A percentile compares a stretch with the other conserved stretches of the same genome.
Evolutionary conservation across 257 asterid species (phyloP).

Genomic region (Penstemon newberryi): DNA sequence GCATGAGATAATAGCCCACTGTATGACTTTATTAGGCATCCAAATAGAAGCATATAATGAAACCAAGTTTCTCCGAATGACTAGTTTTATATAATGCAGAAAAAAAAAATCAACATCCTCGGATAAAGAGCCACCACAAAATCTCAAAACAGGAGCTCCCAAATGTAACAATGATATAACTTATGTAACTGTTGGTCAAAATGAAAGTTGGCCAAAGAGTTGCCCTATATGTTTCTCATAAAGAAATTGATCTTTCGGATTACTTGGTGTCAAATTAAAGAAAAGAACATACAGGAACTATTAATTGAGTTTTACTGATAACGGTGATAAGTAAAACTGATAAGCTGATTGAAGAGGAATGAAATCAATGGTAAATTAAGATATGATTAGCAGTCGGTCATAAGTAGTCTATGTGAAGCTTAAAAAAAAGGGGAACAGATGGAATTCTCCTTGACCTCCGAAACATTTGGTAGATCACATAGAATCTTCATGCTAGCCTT

Average conservation of each 20-base stretch:
- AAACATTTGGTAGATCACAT: slow-evolving; percentile 8
- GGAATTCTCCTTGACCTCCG: slow-evolving; percentile 8
- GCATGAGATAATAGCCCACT: slow-evolving; percentile 49
- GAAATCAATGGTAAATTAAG: background rate
- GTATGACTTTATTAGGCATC: slow-evolving; percentile 43
- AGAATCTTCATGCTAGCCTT: background rate
- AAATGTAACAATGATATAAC: background rate
- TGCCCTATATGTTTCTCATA: background rate
- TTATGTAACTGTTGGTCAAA: background rate
- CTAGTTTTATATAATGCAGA: slow-evolving; percentile 15
- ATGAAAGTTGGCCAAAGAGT: slow-evolving; percentile 7
- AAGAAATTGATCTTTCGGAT: slow-evolving; percentile 9
- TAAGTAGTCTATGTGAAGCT: background rate
- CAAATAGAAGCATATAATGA: slow-evolving; percentile 23
- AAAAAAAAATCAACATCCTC: background rate
- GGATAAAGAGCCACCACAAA: slow-evolving; percentile 4
- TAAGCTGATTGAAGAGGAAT: background rate
- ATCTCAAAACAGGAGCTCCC: slow-evolving; percentile 14
- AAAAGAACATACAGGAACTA: slow-evolving; percentile 1
- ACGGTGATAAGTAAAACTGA: background rate
- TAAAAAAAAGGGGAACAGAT: background rate
- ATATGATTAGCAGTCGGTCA: background rate
- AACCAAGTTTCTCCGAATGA: background rate
- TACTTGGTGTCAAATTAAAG: background rate
- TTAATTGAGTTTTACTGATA: background rate